A percentile compares a stretch with the other conserved stretches of the same genome.
Evolutionary conservation across 148 eudicot genomes (phyloP).

Genomic region (Chenopodium quinoa): DNA sequence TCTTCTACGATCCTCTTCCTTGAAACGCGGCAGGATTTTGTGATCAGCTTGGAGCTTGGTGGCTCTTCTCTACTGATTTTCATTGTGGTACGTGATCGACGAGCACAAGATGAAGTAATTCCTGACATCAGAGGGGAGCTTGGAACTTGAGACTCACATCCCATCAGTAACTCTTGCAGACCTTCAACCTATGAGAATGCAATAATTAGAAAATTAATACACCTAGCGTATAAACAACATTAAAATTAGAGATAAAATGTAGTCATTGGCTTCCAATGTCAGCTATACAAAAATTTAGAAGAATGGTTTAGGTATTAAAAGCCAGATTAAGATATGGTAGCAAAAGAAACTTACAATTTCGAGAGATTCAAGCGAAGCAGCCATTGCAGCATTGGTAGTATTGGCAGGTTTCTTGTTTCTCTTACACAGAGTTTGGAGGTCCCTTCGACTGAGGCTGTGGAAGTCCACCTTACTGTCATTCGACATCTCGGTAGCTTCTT

Average conservation of each 20-base stretch:
- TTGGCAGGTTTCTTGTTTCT: constrained; percentile 79
- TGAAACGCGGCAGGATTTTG: constrained; percentile 26
- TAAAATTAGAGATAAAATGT: too few relatives aligned
- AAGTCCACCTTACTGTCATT: constrained; percentile 42
- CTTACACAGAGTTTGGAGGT: constrained; percentile 71
- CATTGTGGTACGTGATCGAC: constrained; percentile 25
- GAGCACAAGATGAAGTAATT: constrained; percentile 28
- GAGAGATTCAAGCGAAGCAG: constrained; percentile 60
- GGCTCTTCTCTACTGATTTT: constrained; percentile 27
- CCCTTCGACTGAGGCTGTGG: constrained; percentile 56
- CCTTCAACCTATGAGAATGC: constrained; percentile 57
- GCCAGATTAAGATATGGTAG: not conserved
- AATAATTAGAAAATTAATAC: not conserved
- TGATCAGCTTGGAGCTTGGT: constrained; percentile 24
- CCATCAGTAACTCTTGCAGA: constrained; percentile 47
- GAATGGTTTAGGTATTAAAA: not conserved
- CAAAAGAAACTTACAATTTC: constrained; percentile 38
- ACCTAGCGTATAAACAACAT: too few relatives aligned
- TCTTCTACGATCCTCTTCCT: constrained; percentile 27
- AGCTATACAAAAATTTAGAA: too few relatives aligned
- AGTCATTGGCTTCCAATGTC: too few relatives aligned
- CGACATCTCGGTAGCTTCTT: constrained; percentile 11
- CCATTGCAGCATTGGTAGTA: constrained; percentile 71
- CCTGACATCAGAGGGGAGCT: constrained; percentile 27
- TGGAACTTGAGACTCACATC: constrained; percentile 28